Base-by-base conservation (phyloP, 768 basidiomycete genomes). In the Hericium coralloides region DNA sequence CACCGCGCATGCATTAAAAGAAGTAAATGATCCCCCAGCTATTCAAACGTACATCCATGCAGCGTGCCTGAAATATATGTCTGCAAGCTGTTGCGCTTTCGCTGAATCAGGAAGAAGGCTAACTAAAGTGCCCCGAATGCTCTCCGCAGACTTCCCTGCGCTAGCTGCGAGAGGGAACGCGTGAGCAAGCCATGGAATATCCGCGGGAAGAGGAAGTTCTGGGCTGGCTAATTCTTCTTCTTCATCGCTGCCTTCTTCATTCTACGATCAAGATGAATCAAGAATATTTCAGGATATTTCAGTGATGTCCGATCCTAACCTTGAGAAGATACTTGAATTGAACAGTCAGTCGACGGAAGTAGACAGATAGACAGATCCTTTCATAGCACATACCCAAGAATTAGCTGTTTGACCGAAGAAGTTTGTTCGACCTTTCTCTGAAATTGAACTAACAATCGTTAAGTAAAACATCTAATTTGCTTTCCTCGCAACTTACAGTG, bases 351-450 rank as follows among this genome's bases (percentile, higher is more conserved):
- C 53, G 36, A 52, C 38, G 48, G 47, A 49, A 52, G 38, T n/a
- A 41, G 18, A 15, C 36, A 39, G n/a, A n/a, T n/a, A n/a, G n/a
- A n/a, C n/a, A n/a, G 23, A 23, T 12, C 14, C 20, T 25, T 23
- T 15, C 23, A 12, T 23, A 55, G 18, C 50, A 67, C 80, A 64
- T 69, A 87, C 85, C 80, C 83, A 85, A 59, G 85, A 82, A 64
- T 82, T 87, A 23, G 85, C 84, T 25, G 82, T 77, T 54, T 75
- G 75, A 22, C 85, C 84, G 66, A 79, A 86, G 67, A 85, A 87
- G 36, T 79, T 82, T 5, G 82, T 79, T 48, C 80, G 77, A 25
- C 84, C 85, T 22, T 75, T 75, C 56, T 82, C 78, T 8, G 81
- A 81, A 57, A 87, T 81, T 43, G 82, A 81, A 58, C 85, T 85